Evolutionary conservation across 495 filamentous ascomycete species (phyloP).

Genomic region (Filosporella fistucella): DNA sequence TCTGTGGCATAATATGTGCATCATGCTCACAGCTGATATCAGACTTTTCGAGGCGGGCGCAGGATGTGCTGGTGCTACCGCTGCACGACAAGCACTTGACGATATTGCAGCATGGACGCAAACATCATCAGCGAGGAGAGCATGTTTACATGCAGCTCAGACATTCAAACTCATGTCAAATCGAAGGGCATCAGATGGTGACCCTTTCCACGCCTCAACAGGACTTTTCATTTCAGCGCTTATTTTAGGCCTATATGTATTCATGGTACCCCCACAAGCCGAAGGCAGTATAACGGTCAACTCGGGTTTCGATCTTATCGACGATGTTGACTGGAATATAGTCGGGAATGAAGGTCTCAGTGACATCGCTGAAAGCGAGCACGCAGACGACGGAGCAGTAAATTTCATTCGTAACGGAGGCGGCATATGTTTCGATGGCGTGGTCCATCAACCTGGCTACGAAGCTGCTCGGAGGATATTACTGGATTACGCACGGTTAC

Average conservation of each 20-base stretch:
- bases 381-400: conserved; percentile 34
- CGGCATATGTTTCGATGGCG: conserved; percentile 41
- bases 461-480: conserved; percentile 43
- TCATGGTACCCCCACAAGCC: conserved; percentile 36
- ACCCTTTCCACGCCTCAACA: conserved; percentile 42
- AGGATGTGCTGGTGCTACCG: conserved; percentile 38
- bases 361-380: conserved; percentile 27
- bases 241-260: conserved; percentile 45
- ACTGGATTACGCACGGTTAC: conserved; percentile 43
- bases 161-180: conserved; percentile 48
- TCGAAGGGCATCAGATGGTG: conserved; percentile 43
- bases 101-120: conserved; percentile 47
- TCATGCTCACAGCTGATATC: conserved; percentile 46
- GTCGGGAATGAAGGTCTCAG: conserved; percentile 36
- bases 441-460: conserved; percentile 42
- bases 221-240: conserved; percentile 46
- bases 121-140: conserved; percentile 42
- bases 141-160: conserved; percentile 46
- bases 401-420: conserved; percentile 49
- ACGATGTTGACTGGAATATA: conserved; percentile 45
- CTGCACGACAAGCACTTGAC: conserved; percentile 42
- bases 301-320: conserved; percentile 41
- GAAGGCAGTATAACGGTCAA: conserved; percentile 26
- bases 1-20: conserved; percentile 50
- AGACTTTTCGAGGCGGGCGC: conserved; percentile 48